Base-by-base conservation (phyloP, 208 protist genomes). In the Crithidia brevicula region DNA sequence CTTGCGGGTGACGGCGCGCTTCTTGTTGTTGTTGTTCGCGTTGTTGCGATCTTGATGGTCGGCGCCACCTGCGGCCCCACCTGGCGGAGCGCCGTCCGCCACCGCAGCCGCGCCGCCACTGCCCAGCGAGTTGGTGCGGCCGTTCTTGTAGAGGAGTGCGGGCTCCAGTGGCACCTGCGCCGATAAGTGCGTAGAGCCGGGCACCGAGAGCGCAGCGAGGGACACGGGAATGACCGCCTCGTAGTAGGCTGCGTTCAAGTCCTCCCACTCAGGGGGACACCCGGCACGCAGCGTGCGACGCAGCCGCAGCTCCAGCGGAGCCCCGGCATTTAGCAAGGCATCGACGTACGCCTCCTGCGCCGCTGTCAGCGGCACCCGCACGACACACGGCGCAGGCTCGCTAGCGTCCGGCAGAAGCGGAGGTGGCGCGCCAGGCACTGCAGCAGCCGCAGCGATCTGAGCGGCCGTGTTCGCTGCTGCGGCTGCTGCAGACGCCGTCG, bases 241-340 rank as follows among this genome's bases (percentile, higher is more conserved):
- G 60, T 83, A 97, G 68, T 86, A 87, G 42, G 43, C 63, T 23
- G 90, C 87, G 64, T 92, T 90, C 31, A 81, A 45, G 73, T 97
- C 92, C 56, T 93, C 89, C 92, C 92, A 97, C 18, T 97, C 89
- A 2, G 79, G 46, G 38, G 89, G 88, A n/a, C 73, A 78, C 42
- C 72, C 73, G 30, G 75, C 71, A 47, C 77, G 79, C 62, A 97
- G 75, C 46, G 85, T 74, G 40, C 92, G 92, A 16, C 74, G 63
- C 50, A 96, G 69, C 13, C 53, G 65, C 68, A 94, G 47, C 65
- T 76, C 73, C 40, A 95, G 73, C 47, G 90, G 80, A 53, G 70
- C 57, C 9, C 78, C 78, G 4, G 42, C 31, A 40, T 81, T 33
- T 20, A 93, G 51, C 66, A 91, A 66, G 15, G 62, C 36, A 56